Conservation (phyloP, 257 asterid species). For the Nemophila menziesii region DNA sequence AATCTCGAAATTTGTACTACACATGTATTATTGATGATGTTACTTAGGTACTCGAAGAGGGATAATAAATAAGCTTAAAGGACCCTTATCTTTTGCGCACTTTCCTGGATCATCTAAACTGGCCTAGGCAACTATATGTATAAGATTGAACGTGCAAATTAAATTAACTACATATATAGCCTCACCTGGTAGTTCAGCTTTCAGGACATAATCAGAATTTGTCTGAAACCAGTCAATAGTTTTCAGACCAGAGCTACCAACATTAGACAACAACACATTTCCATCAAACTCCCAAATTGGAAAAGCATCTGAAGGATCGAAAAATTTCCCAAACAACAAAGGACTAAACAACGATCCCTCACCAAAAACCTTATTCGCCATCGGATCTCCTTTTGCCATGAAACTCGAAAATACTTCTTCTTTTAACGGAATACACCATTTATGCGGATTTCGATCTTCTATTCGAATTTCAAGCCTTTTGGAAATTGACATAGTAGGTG, state of each 20-base stretch:
- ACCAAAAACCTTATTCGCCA: conserved; percentile 26
- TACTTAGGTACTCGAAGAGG: no score
- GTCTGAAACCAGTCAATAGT: conserved; percentile 60
- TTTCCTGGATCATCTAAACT: no score
- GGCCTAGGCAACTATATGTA: no score
- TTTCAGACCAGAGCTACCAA: conserved; percentile 16
- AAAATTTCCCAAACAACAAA: conserved; percentile 66
- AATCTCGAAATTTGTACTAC: no score
- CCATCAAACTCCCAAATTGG: conserved; percentile 83
- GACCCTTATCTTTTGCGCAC: no score
- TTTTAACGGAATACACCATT: conserved; percentile 65
- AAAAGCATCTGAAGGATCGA: conserved; percentile 89
- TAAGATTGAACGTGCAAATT: no score
- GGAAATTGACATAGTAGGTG: conserved; percentile 27
- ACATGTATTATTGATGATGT: no score
- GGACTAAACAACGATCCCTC: conserved; percentile 63
- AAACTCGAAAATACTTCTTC: conserved; percentile 40
- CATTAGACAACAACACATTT: conserved; percentile 27
- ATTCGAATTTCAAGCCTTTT: conserved; percentile 35
- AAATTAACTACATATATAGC: no score
- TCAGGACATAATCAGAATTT: conserved; percentile 34
- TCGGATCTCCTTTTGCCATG: conserved; percentile 29
- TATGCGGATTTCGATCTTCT: conserved; percentile 38
- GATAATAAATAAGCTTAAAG: no score
- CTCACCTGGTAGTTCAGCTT: conserved; percentile 61